These are phyloP conservation scores for Paraphysoderma sedebokerense DNA, from an alignment of 371 early-diverging fungal genomes.

Conservation along the genomic window DNA sequence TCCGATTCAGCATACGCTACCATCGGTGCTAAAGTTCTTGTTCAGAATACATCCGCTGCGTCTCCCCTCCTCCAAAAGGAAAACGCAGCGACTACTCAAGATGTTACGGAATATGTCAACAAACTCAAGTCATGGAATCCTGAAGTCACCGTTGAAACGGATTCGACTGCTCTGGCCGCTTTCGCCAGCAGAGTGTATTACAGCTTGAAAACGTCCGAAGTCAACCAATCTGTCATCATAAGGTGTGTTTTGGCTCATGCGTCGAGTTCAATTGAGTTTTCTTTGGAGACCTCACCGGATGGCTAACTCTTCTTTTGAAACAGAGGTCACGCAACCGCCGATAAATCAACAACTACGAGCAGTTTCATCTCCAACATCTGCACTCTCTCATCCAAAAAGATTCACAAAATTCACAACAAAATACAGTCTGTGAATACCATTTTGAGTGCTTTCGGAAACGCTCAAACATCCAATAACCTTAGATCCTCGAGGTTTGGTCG, in stretches of 20 bases:
- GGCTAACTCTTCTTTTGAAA: background rate
- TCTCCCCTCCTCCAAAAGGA: no score
- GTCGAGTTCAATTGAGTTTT: background rate
- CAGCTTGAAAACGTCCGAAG: background rate
- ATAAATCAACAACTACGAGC: background rate
- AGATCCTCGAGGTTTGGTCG: conserved; percentile 47
- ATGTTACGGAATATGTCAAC: background rate
- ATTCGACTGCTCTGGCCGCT: background rate
- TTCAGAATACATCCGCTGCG: no score
- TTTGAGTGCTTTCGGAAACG: conserved; percentile 40
- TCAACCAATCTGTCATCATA: background rate
- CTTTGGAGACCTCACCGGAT: background rate
- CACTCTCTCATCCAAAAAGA: conserved; percentile 4
- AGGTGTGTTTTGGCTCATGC: background rate
- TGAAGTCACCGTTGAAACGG: background rate
- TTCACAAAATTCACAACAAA: conserved; percentile 8
- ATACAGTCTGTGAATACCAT: conserved; percentile 9
- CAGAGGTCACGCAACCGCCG: background rate
- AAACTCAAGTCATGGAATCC: background rate
- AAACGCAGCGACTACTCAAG: no score
- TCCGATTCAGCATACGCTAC: no score
- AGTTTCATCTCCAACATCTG: background rate
- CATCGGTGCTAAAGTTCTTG: no score
- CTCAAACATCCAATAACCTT: conserved; percentile 33
- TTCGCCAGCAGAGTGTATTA: background rate